A percentile compares a stretch with the other conserved stretches of the same genome.
Evolutionary conservation across 2,329 filamentous ascomycete species (phyloP).

Genomic region (Diplodia intermedia): DNA sequence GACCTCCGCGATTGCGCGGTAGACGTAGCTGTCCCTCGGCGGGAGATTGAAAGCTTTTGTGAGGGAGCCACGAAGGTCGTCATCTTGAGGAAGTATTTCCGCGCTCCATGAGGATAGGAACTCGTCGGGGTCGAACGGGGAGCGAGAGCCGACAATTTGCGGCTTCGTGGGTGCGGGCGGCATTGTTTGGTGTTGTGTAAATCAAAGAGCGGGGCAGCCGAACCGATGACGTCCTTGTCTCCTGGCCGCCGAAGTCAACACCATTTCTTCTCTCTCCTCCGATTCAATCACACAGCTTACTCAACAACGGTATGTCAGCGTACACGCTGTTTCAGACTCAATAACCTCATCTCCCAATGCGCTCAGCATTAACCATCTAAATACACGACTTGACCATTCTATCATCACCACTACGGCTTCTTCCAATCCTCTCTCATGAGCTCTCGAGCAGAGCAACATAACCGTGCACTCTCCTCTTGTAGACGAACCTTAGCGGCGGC

Average conservation of each 20-base stretch:
- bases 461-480: no score
- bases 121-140: constrained; percentile 53
- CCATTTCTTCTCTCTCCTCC: no score
- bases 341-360: no score
- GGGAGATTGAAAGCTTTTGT: constrained; percentile 57
- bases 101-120: constrained; percentile 55
- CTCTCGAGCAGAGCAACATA: no score
- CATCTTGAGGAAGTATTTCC: constrained; percentile 45
- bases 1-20: constrained; percentile 59
- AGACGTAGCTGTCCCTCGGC: constrained; percentile 56
- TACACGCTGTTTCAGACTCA: no score
- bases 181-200: constrained; percentile 29
- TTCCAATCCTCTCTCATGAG: no score
- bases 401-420: no score
- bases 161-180: constrained; percentile 22
- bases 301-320: no score
- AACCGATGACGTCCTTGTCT: constrained; percentile 6
- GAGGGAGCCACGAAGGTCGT: constrained; percentile 57
- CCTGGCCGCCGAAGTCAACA: background rate
- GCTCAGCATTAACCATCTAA: no score
- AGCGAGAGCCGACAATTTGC: constrained; percentile 19
- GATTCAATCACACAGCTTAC: no score
- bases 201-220: constrained; percentile 12
- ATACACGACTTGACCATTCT: no score
- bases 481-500: no score